Conservation (phyloP, 768 basidiomycete genomes). For the Trametes villosa region DNA sequence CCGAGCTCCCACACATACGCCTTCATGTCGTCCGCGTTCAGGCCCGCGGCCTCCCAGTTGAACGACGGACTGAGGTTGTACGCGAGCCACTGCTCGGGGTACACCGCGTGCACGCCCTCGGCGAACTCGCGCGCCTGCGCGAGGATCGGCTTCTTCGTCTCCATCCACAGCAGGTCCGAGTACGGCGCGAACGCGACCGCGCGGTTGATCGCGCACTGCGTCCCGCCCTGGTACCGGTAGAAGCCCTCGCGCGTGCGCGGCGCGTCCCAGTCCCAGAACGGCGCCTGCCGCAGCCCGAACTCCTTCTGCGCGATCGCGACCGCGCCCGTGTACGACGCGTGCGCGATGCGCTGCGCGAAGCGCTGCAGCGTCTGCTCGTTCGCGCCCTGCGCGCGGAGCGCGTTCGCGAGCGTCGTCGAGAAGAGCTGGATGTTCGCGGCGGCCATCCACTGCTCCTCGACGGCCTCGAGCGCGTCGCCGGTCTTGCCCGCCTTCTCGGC, state of each 20-base stretch:
- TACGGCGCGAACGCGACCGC: conserved; percentile 93
- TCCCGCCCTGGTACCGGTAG: conserved; percentile 97
- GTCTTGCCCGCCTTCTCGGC: conserved; percentile 82
- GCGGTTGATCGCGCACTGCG: conserved; percentile 91
- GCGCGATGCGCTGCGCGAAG: conserved; percentile 66
- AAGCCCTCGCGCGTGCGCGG: conserved; percentile 95
- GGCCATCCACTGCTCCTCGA: conserved; percentile 87
- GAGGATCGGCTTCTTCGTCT: conserved; percentile 93
- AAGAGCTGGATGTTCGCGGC: conserved; percentile 83
- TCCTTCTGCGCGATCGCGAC: conserved; percentile 77
- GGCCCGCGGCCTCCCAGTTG: conserved; percentile 94
- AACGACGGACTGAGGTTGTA: conserved; percentile 96
- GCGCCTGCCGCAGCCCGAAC: conserved; percentile 72
- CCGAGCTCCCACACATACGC: conserved; percentile 91
- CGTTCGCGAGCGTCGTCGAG: conserved; percentile 70
- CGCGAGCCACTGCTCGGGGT: conserved; percentile 92
- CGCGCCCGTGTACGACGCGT: conserved; percentile 70
- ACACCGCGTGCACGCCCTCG: conserved; percentile 77
- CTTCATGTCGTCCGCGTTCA: conserved; percentile 85
- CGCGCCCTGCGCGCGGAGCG: conserved; percentile 61
- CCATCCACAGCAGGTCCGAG: conserved; percentile 94
- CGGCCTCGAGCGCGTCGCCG: conserved; percentile 79
- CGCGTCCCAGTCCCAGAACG: conserved; percentile 95
- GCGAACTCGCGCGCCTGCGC: conserved; percentile 93
- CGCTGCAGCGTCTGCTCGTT: conserved; percentile 54